Evolutionary conservation across 208 protist genomes (phyloP).

Genomic region (Novymonas esmeraldas): DNA sequence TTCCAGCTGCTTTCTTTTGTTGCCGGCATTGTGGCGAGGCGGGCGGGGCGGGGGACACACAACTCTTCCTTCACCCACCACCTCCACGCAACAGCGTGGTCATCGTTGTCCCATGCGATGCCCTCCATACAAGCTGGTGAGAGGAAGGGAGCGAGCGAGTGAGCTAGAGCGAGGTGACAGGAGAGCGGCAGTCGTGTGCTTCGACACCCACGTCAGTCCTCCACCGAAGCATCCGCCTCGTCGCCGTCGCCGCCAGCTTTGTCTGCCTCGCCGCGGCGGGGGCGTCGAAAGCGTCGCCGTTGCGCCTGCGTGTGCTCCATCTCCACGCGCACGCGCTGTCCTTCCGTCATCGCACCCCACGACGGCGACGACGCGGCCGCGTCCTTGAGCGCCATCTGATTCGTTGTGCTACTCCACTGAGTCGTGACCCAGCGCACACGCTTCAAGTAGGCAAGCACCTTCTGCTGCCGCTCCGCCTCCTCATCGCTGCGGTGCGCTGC

Average conservation of each 20-base stretch:
- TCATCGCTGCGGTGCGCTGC: slow-evolving; percentile 10
- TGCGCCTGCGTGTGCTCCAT: slow-evolving; percentile 48
- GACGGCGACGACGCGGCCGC: slow-evolving; percentile 16
- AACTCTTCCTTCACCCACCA: no score
- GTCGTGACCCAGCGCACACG: slow-evolving; percentile 62
- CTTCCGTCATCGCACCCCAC: slow-evolving; percentile 53
- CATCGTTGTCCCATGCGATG: no score
- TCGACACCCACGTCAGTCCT: background rate
- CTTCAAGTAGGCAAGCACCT: slow-evolving; percentile 62
- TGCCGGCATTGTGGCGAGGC: no score
- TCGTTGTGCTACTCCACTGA: slow-evolving; percentile 37
- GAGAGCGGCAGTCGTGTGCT: background rate
- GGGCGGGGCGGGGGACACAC: no score
- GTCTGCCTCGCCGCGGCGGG: slow-evolving; percentile 20
- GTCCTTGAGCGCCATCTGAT: slow-evolving; percentile 8
- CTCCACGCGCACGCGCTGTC: slow-evolving; percentile 49
- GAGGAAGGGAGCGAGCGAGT: no score
- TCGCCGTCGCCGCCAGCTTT: slow-evolving; percentile 1
- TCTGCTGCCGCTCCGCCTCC: slow-evolving; percentile 31
- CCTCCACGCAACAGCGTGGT: no score
- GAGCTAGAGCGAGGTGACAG: background rate
- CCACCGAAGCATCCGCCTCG: slow-evolving; percentile 7
- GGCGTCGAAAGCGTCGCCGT: slow-evolving; percentile 56
- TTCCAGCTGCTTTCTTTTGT: no score
- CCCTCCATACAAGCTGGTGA: no score